Percentiles rank a stretch among this genome's conserved stretches.
These are phyloP conservation scores for Flaveria ramosissima DNA, from an alignment of 129 eudicot genomes.

Conservation along the genomic window DNA sequence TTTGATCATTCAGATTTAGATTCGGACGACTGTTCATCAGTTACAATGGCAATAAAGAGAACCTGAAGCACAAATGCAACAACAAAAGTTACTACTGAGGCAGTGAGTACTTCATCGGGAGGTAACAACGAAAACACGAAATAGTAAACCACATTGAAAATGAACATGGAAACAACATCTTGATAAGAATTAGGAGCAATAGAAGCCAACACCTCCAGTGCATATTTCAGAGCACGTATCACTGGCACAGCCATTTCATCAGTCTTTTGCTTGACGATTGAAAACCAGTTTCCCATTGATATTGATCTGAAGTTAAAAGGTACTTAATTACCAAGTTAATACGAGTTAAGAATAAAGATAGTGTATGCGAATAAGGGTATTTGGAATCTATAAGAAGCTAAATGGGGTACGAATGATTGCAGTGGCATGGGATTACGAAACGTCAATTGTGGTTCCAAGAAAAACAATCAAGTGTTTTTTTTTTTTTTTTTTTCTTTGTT, in stretches of 20 bases:
- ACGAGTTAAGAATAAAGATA: neutral
- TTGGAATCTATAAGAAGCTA: neutral
- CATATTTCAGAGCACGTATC: no score
- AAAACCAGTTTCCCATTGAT: neutral
- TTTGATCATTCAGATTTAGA: neutral
- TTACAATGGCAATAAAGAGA: neutral
- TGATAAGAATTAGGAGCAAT: neutral
- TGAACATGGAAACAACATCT: neutral
- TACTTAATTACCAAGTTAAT: neutral
- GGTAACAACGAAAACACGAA: neutral
- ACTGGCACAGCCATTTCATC: neutral
- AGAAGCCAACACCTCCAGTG: neutral
- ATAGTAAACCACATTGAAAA: neutral
- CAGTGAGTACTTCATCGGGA: neutral
- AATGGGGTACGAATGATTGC: neutral
- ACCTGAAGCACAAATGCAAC: neutral
- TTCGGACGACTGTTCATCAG: neutral
- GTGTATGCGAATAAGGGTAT: neutral
- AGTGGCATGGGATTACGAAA: neutral
- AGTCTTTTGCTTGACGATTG: neutral
- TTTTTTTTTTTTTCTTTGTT: no score
- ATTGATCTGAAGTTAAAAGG: neutral
- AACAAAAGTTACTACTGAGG: neutral
- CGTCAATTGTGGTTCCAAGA: neutral
- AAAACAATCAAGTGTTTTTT: neutral